Evolutionary conservation across 2,329 filamentous ascomycete species (phyloP), one percentile per base, ranked within the genome.

Genomic region (Epichloe festucae): DNA sequence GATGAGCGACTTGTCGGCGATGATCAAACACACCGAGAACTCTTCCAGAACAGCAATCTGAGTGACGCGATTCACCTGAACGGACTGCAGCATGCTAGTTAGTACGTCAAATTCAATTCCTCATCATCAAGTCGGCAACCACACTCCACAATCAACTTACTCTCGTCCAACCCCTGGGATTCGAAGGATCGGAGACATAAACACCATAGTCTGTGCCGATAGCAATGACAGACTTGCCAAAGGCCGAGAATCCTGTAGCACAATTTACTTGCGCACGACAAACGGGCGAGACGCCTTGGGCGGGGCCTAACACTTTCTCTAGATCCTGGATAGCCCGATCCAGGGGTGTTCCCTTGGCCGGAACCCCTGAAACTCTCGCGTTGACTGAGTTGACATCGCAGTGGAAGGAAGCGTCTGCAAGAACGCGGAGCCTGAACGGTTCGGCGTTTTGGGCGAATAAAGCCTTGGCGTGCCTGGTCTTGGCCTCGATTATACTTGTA

Each of bases 151-250:
- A 15, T 19, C 12, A 19, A 44, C 81, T 74, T 75, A 94, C 89
- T 73, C 87, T 85, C 54, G 75, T 80, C 93, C 93, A 98, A 12
- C 89, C 89, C 61, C 94, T 81, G 53, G 93, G 89, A 63, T 97
- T 91, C 49, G 85, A 82, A 49, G 88, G 83, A 58, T 95, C 89
- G 3, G 91, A 87, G 46, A 95, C 85, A 64, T 82, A 98, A 4
- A 98, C 88, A 35, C 93, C 93, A 66, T 87, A 90, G 63, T 98
- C 93, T 1, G 93, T 98, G 43, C 94, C 93, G 52, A 98, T 86
- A 11, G 91, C 93, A 59, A 95, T 84, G 77, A 96, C 87, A 46
- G 86, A 80, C 65, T 85, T 91, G 31, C 88, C 88, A 63, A 84
- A 86, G 0, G 86, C 85, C 31, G 82, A 83, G 67, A 98, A 98